Conservation (phyloP, 2,329 filamentous ascomycete species). For the Aspergillus brasiliensis region DNA sequence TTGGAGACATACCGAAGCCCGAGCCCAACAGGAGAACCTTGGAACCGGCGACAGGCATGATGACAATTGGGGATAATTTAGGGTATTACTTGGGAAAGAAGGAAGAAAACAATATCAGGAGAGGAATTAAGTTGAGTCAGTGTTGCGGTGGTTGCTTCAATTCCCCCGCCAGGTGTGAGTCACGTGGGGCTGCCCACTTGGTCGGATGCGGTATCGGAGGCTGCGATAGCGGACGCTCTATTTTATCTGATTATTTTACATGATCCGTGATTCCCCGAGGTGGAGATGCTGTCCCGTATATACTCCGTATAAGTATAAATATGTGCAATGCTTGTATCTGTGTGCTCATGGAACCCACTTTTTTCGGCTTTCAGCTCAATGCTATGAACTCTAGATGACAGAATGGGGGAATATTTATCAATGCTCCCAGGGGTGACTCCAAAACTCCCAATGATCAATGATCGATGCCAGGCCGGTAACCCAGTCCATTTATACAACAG, state of each 20-base stretch:
- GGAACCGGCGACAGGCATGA: conserved; percentile 41
- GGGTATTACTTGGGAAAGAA: conserved; percentile 16
- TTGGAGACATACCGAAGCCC: conserved; percentile 36
- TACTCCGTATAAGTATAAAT: neutral
- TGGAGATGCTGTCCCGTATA: no score
- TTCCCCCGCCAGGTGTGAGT: conserved; percentile 11
- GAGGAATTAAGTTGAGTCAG: conserved; percentile 12
- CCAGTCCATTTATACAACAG: neutral
- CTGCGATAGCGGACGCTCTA: neutral
- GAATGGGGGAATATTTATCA: conserved; percentile 10
- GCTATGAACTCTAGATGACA: neutral
- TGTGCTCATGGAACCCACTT: neutral
- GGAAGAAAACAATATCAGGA: conserved; percentile 18
- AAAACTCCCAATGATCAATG: conserved; percentile 9
- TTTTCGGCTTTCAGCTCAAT: neutral
- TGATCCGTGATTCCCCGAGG: neutral
- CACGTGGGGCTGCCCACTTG: conserved; percentile 26
- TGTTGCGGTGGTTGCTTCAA: neutral
- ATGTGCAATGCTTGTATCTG: neutral
- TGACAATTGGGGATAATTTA: conserved; percentile 21
- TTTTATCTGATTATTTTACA: neutral
- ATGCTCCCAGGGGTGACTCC: conserved; percentile 2
- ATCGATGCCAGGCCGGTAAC: neutral
- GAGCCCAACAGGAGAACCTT: conserved; percentile 44
- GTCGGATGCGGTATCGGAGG: conserved; percentile 28